Evolutionary conservation across 2,329 filamentous ascomycete genomes (phyloP).

Genomic region (Xylaria digitata): DNA sequence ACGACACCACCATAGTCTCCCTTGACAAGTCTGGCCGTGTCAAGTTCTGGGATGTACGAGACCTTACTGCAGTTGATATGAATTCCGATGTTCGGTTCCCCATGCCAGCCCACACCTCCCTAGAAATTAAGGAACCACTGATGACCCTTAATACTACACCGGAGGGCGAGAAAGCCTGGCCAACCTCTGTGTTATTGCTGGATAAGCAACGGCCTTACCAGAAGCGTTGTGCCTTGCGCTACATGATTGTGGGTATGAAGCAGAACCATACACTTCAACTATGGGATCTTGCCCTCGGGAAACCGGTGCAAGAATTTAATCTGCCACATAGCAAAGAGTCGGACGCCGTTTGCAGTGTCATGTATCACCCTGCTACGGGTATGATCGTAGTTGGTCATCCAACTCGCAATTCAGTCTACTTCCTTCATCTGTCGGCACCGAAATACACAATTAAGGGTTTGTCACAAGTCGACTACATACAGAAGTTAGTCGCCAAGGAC

Average conservation of each 20-base stretch:
- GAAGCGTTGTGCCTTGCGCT: constrained; percentile 89
- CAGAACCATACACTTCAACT: constrained; percentile 98
- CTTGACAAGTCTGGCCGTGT: constrained; percentile 96
- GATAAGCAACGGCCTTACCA: constrained; percentile 95
- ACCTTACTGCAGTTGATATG: constrained; percentile 70
- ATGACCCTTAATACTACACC: constrained; percentile 88
- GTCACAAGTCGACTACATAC: constrained; percentile 88
- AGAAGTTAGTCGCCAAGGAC: constrained; percentile 79
- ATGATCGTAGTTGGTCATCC: constrained; percentile 97
- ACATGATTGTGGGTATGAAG: constrained; percentile 97
- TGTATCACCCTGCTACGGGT: constrained; percentile 90
- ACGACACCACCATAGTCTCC: constrained; percentile 93
- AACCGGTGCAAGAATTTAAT: constrained; percentile 96
- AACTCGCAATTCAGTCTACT: constrained; percentile 96
- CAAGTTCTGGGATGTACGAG: constrained; percentile 97
- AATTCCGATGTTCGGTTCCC: constrained; percentile 63
- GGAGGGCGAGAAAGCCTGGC: constrained; percentile 93
- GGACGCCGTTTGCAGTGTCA: constrained; percentile 96
- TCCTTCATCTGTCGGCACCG: constrained; percentile 93
- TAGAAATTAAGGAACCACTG: constrained; percentile 87
- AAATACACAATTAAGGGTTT: constrained; percentile 87
- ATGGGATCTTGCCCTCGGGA: constrained; percentile 95
- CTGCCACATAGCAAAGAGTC: constrained; percentile 96
- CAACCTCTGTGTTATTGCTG: constrained; percentile 93
- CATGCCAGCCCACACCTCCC: constrained; percentile 65